phyloP scores from a whole-genome alignment of 805 yeast species.

The Candida boleticola region DNA sequence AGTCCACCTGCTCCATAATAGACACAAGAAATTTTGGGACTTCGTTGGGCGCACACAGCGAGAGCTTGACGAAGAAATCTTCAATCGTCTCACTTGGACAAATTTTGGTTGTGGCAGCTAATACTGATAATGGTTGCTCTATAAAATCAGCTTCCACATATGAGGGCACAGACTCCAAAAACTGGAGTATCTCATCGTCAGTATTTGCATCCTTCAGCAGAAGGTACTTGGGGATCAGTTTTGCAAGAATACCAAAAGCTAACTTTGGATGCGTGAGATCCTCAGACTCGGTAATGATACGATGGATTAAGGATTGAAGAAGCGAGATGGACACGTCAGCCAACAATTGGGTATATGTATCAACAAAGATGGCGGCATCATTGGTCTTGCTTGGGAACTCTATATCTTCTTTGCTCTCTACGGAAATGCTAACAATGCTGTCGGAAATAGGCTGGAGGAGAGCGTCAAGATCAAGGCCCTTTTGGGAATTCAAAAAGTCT shows the following conservation, averaged over 20 bases:
- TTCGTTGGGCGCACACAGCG: conserved; percentile 17
- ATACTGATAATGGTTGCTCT: conserved; percentile 18
- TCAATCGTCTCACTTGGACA: conserved; percentile 28
- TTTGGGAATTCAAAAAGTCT: not conserved
- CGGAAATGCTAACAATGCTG: not conserved
- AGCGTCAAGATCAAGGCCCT: not conserved
- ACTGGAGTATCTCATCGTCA: not conserved
- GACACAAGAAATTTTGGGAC: conserved; percentile 16
- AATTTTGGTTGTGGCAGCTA: conserved; percentile 3
- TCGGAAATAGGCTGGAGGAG: not conserved
- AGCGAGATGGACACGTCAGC: not conserved
- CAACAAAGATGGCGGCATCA: not conserved
- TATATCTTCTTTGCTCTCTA: not conserved
- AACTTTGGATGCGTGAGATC: not conserved
- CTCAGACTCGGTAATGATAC: not conserved
- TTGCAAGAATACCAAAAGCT: conserved; percentile 1
- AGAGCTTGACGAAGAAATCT: conserved; percentile 30
- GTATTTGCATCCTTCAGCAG: not conserved
- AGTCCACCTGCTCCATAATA: conserved; percentile 2
- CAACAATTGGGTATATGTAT: not conserved
- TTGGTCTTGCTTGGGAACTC: not conserved
- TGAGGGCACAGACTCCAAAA: conserved; percentile 13
- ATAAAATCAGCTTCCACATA: conserved; percentile 26
- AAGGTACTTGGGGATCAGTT: not conserved
- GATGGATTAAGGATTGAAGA: not conserved